Evolutionary conservation across 208 protist species (phyloP).

Genomic region (Leptomonas seymouri): DNA sequence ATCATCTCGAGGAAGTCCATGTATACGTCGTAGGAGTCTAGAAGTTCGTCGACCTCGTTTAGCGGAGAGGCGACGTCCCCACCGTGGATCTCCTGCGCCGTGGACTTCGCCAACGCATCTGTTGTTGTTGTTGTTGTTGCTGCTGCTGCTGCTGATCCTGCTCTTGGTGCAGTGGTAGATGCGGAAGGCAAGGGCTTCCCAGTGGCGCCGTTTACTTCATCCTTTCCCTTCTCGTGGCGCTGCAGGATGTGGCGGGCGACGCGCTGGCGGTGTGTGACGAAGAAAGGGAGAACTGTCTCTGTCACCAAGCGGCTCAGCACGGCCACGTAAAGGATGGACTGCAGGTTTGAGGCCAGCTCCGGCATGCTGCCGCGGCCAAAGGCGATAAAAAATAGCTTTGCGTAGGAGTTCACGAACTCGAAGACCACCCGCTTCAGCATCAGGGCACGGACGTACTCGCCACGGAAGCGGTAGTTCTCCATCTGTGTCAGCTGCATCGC

Average conservation of each 20-base stretch:
- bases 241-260: conserved; percentile 16
- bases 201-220: too few relatives aligned
- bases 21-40: conserved; percentile 66
- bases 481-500: conserved; percentile 52
- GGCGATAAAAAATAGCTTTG: conserved; percentile 62
- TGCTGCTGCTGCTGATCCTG: not conserved
- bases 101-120: too few relatives aligned
- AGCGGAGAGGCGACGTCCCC: conserved; percentile 38
- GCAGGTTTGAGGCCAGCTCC: conserved; percentile 45
- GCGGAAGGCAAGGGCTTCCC: not conserved
- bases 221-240: conserved; percentile 2
- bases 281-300: conserved; percentile 64
- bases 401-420: conserved; percentile 74
- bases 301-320: conserved; percentile 48
- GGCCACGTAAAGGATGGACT: conserved; percentile 50
- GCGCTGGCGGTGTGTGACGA: conserved; percentile 41
- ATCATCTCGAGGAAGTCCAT: conserved; percentile 80
- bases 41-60: conserved; percentile 47
- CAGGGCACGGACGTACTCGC: conserved; percentile 59
- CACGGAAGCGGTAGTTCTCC: conserved; percentile 67
- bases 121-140: not conserved
- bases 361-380: conserved; percentile 55
- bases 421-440: conserved; percentile 72
- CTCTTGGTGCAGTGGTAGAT: too few relatives aligned
- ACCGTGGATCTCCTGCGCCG: conserved; percentile 16